Conservation (phyloP, 1,284 basidiomycete genomes). For the Pyrrhoderma noxium region DNA sequence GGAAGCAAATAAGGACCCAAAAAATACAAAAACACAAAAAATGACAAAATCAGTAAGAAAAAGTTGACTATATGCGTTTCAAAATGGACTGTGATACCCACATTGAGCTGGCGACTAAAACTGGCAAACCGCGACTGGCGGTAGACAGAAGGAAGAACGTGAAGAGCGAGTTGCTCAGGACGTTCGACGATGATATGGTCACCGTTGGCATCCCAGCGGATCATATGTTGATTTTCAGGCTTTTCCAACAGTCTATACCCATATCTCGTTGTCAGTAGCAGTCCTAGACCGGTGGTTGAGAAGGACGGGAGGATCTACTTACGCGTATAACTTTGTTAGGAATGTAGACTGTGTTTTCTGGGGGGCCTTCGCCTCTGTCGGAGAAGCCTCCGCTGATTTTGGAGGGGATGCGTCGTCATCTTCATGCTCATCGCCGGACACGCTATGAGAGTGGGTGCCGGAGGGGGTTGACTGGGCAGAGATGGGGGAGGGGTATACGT, state of each 20-base stretch:
- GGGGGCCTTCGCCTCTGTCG: conserved; percentile 52
- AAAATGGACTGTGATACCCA: conserved; percentile 38
- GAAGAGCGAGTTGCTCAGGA: conserved; percentile 82
- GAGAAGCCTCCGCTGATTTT: conserved; percentile 30
- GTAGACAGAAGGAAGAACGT: conserved; percentile 84
- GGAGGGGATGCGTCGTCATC: conserved; percentile 33
- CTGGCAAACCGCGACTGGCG: conserved; percentile 89
- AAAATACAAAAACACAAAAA: conserved; percentile 18
- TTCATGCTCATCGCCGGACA: conserved; percentile 16
- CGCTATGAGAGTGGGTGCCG: conserved; percentile 13
- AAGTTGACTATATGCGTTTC: conserved; percentile 17
- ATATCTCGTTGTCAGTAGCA: no score
- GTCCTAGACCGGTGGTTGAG: not conserved
- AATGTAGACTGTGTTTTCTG: conserved; percentile 65
- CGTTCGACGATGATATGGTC: conserved; percentile 89
- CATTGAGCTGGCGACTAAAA: conserved; percentile 91
- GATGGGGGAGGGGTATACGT: conserved; percentile 19
- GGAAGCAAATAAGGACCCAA: conserved; percentile 27
- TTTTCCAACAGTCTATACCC: conserved; percentile 75
- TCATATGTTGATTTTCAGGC: conserved; percentile 84
- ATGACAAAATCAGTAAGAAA: conserved; percentile 8
- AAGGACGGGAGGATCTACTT: conserved; percentile 27
- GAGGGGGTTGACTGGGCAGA: conserved; percentile 7
- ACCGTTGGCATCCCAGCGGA: conserved; percentile 84
- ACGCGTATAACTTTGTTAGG: conserved; percentile 89